A percentile compares a stretch with the other conserved stretches of the same genome.
phyloP scores from a whole-genome alignment of 129 eudicot genomes.

The Flaveria robusta region DNA sequence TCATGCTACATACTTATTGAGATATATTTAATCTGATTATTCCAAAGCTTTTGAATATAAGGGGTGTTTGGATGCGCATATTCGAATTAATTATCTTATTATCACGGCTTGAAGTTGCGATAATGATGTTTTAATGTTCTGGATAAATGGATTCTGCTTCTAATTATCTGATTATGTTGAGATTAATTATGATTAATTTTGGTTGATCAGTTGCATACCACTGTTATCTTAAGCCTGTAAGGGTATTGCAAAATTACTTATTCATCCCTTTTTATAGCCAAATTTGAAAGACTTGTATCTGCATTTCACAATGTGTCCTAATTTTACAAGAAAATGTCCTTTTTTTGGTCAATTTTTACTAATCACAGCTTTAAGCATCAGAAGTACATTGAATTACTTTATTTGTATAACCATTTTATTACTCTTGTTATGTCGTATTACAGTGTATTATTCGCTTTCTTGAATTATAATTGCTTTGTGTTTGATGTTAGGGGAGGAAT shows the following conservation, averaged over 20 bases:
- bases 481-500: constrained; percentile 54
- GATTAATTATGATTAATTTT: background rate
- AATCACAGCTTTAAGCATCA: background rate
- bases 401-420: background rate
- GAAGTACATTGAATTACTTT: background rate
- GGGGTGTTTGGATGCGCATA: constrained; percentile 1
- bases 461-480: background rate
- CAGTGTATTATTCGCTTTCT: too few species aligned
- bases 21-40: background rate
- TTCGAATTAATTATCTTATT: background rate
- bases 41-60: background rate
- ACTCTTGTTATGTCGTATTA: too few species aligned
- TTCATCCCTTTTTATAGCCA: background rate
- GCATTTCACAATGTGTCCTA: too few species aligned
- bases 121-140: background rate
- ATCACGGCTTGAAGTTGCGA: background rate
- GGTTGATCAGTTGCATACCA: background rate
- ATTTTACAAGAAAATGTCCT: background rate
- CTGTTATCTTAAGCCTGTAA: background rate
- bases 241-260: background rate
- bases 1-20: background rate
- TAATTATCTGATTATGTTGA: background rate
- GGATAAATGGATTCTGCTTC: background rate
- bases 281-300: background rate
- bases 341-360: background rate